These are phyloP conservation scores for Lepiota subincarnata DNA, from an alignment of 768 basidiomycete genomes.

Conservation along the genomic window DNA sequence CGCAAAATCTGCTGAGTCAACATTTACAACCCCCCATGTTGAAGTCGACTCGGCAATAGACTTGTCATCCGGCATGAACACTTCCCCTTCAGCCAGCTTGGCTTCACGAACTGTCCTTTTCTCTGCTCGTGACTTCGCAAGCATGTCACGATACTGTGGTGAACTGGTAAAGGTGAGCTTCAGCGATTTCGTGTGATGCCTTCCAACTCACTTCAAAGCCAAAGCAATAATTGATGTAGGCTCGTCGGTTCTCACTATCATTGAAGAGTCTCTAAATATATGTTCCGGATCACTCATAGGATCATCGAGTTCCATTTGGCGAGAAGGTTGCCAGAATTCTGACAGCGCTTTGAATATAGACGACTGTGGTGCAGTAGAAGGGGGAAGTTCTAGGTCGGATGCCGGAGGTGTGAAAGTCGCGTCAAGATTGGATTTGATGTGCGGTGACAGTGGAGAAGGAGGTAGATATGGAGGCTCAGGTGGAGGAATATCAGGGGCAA, in stretches of 20 bases:
- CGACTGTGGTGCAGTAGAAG: conserved; percentile 31
- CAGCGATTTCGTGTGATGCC: not conserved
- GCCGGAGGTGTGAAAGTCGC: conserved; percentile 42
- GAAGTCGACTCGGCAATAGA: conserved; percentile 81
- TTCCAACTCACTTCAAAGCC: conserved; percentile 69
- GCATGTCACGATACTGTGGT: conserved; percentile 76
- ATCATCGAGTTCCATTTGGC: conserved; percentile 61
- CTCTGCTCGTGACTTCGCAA: conserved; percentile 72
- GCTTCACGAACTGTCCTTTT: conserved; percentile 63
- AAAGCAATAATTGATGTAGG: conserved; percentile 97
- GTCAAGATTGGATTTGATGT: conserved; percentile 32
- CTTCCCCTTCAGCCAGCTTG: conserved; percentile 64
- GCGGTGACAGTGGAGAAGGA: conserved; percentile 53
- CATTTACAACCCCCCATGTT: conserved; percentile 89
- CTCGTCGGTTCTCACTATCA: conserved; percentile 94
- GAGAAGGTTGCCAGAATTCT: conserved; percentile 70
- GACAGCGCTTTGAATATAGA: conserved; percentile 83
- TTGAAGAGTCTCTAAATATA: conserved; percentile 89
- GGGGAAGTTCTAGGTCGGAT: conserved; percentile 47
- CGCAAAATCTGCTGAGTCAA: conserved; percentile 60
- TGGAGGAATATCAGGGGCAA: conserved; percentile 11
- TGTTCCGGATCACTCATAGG: conserved; percentile 81
- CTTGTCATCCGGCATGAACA: conserved; percentile 89
- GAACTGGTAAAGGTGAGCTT: conserved; percentile 45
- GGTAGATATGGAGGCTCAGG: conserved; percentile 39